phyloP scores from a whole-genome alignment of 768 basidiomycete genomes.

The Hysterangium stoloniferum region DNA sequence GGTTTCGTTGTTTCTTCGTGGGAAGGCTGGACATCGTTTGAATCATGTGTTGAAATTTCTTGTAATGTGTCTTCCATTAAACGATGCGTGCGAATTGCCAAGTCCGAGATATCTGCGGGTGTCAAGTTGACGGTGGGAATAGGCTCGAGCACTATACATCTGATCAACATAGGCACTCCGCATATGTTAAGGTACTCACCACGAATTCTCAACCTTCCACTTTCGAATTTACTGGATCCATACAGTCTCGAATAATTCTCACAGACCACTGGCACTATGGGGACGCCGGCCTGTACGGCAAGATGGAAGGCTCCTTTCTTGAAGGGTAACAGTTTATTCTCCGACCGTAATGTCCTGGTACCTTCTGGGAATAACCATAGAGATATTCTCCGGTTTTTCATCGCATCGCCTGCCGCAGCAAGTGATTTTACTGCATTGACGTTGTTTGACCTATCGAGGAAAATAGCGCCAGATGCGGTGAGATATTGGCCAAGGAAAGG shows the following conservation, averaged over 20 bases:
- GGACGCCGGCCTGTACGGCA: constrained; percentile 83
- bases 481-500: constrained; percentile 88
- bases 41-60: constrained; percentile 55
- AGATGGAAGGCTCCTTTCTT: constrained; percentile 99
- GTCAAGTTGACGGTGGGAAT: constrained; percentile 69
- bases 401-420: constrained; percentile 64
- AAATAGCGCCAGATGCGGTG: constrained; percentile 83
- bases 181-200: constrained; percentile 41
- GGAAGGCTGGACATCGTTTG: neutral
- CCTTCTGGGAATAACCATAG: constrained; percentile 98
- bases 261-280: constrained; percentile 84
- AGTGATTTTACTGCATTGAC: constrained; percentile 68
- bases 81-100: constrained; percentile 60
- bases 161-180: constrained; percentile 11
- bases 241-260: constrained; percentile 94
- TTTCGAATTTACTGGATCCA: constrained; percentile 64
- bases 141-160: constrained; percentile 74
- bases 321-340: constrained; percentile 70
- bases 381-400: constrained; percentile 64
- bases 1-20: constrained; percentile 15
- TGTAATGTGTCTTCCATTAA: constrained; percentile 73
- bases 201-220: constrained; percentile 72
- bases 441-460: constrained; percentile 82
- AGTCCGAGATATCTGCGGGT: constrained; percentile 56
- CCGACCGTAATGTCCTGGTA: constrained; percentile 66